Evolutionary conservation across 352 stramenopile genomes (phyloP).

Genomic region (Phytopythium oedochilum): DNA sequence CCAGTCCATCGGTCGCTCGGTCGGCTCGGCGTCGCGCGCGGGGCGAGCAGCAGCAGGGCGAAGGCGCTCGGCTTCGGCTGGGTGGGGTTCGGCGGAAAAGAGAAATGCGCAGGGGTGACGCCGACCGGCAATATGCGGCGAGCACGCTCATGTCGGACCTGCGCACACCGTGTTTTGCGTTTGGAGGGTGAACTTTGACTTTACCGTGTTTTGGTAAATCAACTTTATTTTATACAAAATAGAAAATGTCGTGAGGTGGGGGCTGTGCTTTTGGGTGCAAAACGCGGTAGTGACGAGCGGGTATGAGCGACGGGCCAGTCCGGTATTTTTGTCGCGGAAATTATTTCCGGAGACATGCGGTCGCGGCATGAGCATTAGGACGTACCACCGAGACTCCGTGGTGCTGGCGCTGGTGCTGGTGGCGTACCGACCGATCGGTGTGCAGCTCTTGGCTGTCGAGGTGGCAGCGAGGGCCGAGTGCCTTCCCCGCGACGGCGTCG

Average conservation of each 20-base stretch:
- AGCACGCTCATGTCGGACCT: not conserved
- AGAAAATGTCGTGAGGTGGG: too few species aligned
- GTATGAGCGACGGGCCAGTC: not conserved
- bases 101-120: not conserved
- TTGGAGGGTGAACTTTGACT: not conserved
- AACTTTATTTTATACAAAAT: too few species aligned
- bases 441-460: too few species aligned
- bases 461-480: too few species aligned
- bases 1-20: slow-evolving; percentile 70
- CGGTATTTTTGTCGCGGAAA: slow-evolving; percentile 4
- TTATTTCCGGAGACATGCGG: slow-evolving; percentile 5
- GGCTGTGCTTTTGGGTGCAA: too few species aligned
- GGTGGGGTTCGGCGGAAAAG: not conserved
- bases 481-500: too few species aligned
- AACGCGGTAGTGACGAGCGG: not conserved
- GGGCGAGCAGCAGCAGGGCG: not conserved
- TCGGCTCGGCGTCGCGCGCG: not conserved
- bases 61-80: slow-evolving; percentile 5
- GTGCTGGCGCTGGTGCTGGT: not conserved
- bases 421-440: too few species aligned
- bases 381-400: too few species aligned
- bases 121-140: not conserved
- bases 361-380: too few species aligned
- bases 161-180: not conserved
- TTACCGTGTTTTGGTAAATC: not conserved